A percentile compares a stretch with the other conserved stretches of the same genome.
Evolutionary conservation across 2,329 filamentous ascomycete species (phyloP).

Genomic region (Alternaria sp.): DNA sequence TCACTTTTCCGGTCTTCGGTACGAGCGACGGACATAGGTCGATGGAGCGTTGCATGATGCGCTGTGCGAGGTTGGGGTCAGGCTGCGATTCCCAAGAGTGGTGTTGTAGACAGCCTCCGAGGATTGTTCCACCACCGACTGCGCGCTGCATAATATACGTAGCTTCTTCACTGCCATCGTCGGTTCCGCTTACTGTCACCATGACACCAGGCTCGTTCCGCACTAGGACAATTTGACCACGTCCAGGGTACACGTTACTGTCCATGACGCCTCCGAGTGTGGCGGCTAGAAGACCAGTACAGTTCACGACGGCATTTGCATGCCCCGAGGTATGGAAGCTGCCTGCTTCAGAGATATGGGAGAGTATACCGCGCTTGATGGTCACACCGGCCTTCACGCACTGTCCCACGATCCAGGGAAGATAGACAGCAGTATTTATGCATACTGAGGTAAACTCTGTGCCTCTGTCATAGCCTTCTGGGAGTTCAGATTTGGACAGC

Average conservation of each 20-base stretch:
- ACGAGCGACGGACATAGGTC: conserved; percentile 70
- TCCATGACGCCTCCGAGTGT: conserved; percentile 85
- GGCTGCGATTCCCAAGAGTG: conserved; percentile 79
- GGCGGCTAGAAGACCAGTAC: conserved; percentile 77
- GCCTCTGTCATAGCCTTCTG: conserved; percentile 71
- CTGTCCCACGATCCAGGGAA: conserved; percentile 83
- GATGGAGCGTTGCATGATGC: conserved; percentile 83
- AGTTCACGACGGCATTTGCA: conserved; percentile 80
- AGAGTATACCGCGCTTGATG: conserved; percentile 53
- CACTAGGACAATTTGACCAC: conserved; percentile 85
- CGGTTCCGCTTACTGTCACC: conserved; percentile 72
- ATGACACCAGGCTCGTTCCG: conserved; percentile 78
- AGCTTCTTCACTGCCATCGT: conserved; percentile 75
- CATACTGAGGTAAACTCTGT: conserved; percentile 83
- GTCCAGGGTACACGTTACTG: conserved; percentile 71
- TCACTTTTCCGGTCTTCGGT: conserved; percentile 67
- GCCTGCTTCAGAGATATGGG: conserved; percentile 76
- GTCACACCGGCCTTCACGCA: conserved; percentile 76
- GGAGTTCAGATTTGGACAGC: conserved; percentile 63
- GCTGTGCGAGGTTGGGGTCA: conserved; percentile 77
- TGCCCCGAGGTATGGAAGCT: conserved; percentile 62
- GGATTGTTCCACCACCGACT: conserved; percentile 75
- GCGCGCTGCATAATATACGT: conserved; percentile 85
- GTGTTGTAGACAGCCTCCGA: conserved; percentile 85
- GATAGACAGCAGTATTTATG: conserved; percentile 88